These are phyloP conservation scores for Nemania diffusa DNA, from an alignment of 2,329 filamentous ascomycete species.

Conservation along the genomic window DNA sequence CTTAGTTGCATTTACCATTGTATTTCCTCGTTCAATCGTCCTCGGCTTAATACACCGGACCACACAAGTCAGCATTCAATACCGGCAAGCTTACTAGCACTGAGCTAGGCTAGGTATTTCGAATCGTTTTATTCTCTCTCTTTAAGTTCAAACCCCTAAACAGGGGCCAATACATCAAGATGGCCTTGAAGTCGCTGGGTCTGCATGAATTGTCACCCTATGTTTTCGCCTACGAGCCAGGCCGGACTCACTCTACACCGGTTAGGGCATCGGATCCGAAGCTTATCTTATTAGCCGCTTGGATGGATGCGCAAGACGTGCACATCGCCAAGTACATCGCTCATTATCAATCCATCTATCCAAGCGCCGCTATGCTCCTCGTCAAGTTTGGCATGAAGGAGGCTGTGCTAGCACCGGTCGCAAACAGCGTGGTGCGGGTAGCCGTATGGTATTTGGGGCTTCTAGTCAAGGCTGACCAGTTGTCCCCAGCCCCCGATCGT, in stretches of 20 bases:
- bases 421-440: conserved; percentile 51
- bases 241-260: conserved; percentile 26
- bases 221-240: conserved; percentile 46
- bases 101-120: neutral
- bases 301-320: conserved; percentile 62
- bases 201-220: conserved; percentile 44
- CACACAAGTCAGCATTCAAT: neutral
- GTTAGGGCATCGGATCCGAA: conserved; percentile 50
- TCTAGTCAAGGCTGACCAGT: conserved; percentile 41
- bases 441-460: conserved; percentile 55
- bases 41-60: neutral
- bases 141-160: neutral
- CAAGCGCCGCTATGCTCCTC: conserved; percentile 58
- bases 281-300: conserved; percentile 60
- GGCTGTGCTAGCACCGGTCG: conserved; percentile 49
- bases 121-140: neutral
- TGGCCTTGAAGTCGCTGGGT: conserved; percentile 37
- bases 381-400: conserved; percentile 55
- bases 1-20: too few species aligned
- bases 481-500: conserved; percentile 37
- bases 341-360: conserved; percentile 58
- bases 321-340: conserved; percentile 64
- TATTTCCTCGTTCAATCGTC: too few species aligned
- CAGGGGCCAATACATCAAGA: conserved; percentile 7
- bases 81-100: neutral